These are phyloP conservation scores for Mucor mucedo DNA, from an alignment of 371 early-diverging fungal genomes.

Conservation along the genomic window DNA sequence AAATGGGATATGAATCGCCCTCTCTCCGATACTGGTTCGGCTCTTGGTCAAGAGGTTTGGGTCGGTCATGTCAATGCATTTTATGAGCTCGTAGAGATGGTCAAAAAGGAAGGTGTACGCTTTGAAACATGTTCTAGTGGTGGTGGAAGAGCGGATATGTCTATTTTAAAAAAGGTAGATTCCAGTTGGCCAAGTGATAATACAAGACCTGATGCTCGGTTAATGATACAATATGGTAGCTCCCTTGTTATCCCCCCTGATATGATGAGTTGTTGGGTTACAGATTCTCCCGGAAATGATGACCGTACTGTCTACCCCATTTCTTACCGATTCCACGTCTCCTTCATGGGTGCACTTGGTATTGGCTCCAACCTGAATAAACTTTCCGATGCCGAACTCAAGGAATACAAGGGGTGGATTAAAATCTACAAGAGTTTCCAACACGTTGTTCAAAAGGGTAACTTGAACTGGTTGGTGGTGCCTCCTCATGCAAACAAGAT, in stretches of 20 bases:
- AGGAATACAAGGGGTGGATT: slow-evolving; percentile 36
- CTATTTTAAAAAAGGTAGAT: slow-evolving; percentile 27
- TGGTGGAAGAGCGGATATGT: slow-evolving; percentile 49
- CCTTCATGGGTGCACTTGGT: slow-evolving; percentile 49
- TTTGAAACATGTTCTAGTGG: slow-evolving; percentile 55
- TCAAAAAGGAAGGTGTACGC: slow-evolving; percentile 31
- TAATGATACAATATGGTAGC: slow-evolving; percentile 44
- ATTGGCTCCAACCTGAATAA: slow-evolving; percentile 36
- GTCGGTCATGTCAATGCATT: slow-evolving; percentile 24
- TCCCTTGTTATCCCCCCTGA: slow-evolving; percentile 48
- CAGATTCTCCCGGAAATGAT: slow-evolving; percentile 34
- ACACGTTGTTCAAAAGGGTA: slow-evolving; percentile 36
- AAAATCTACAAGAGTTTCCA: slow-evolving; percentile 39
- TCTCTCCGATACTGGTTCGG: slow-evolving; percentile 31
- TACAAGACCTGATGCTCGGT: slow-evolving; percentile 46
- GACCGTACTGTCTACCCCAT: slow-evolving; percentile 26
- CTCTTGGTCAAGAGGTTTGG: slow-evolving; percentile 32
- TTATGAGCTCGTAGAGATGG: slow-evolving; percentile 25
- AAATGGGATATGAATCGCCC: slow-evolving; percentile 60
- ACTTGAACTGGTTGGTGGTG: slow-evolving; percentile 42
- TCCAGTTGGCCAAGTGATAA: slow-evolving; percentile 49
- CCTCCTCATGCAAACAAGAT: slow-evolving; percentile 14
- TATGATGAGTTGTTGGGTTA: slow-evolving; percentile 46
- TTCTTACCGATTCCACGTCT: slow-evolving; percentile 45
- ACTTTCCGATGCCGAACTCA: neutral